A percentile compares a stretch with the other conserved stretches of the same genome.
Evolutionary conservation across 306 rosid species (phyloP).

Genomic region (Pterocarpus macrocarpus): DNA sequence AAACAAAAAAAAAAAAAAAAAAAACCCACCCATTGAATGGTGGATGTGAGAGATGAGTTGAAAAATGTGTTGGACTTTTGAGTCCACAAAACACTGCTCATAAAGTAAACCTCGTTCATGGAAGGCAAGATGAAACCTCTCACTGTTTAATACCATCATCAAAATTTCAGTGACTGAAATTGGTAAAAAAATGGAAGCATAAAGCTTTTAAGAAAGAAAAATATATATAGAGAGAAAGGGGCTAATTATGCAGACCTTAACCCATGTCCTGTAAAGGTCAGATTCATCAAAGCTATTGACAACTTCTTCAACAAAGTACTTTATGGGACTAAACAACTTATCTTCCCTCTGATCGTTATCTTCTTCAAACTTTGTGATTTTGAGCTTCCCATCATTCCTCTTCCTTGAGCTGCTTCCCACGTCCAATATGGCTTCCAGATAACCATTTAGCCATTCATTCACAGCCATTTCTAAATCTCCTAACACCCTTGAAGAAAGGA

Average conservation of each 20-base stretch:
- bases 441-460: conserved; percentile 83
- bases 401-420: conserved; percentile 61
- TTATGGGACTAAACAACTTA: conserved; percentile 72
- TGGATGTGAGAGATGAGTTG: too few species aligned
- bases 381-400: conserved; percentile 51
- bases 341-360: conserved; percentile 32
- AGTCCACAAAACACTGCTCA: too few species aligned
- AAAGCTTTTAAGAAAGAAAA: not conserved
- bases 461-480: conserved; percentile 52
- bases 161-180: not conserved
- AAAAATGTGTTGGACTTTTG: too few species aligned
- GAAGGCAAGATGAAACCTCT: not conserved
- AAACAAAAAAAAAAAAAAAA: too few species aligned
- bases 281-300: conserved; percentile 77
- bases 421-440: conserved; percentile 84
- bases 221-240: not conserved
- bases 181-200: not conserved
- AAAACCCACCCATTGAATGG: too few species aligned
- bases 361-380: conserved; percentile 56
- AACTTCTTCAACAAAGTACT: conserved; percentile 79
- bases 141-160: too few species aligned
- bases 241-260: conserved; percentile 53
- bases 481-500: not conserved
- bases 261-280: conserved; percentile 88
- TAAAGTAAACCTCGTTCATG: not conserved